Conservation (phyloP, 192 early-diverging fungal species). For the Chytriomyces sp. region DNA sequence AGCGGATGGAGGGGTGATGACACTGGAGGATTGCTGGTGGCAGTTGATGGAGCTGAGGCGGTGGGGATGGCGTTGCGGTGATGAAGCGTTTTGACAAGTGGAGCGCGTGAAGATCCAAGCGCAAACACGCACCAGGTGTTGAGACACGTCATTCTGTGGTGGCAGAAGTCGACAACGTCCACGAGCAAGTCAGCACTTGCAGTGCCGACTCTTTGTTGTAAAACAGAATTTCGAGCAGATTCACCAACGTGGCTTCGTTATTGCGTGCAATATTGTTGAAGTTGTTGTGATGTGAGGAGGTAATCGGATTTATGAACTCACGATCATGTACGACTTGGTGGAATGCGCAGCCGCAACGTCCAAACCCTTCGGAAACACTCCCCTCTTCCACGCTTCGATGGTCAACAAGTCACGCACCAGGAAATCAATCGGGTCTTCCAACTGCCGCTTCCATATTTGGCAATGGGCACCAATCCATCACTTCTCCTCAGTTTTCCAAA, state of each 20-base stretch:
- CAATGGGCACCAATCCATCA: no score
- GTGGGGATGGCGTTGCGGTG: no score
- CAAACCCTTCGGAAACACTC: conserved; percentile 47
- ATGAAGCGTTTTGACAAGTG: no score
- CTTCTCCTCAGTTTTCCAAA: no score
- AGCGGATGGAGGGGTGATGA: no score
- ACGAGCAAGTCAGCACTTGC: conserved; percentile 42
- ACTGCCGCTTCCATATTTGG: no score
- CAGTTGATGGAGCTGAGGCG: no score
- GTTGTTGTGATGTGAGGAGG: background rate
- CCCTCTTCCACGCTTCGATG: conserved; percentile 52
- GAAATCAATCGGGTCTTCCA: conserved; percentile 26
- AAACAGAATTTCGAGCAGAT: conserved; percentile 58
- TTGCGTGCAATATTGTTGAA: conserved; percentile 17
- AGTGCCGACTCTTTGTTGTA: conserved; percentile 39
- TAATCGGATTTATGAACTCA: conserved; percentile 17
- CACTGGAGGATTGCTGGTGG: no score
- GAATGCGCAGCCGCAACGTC: conserved; percentile 27
- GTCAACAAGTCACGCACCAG: conserved; percentile 52
- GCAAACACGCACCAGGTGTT: conserved; percentile 35
- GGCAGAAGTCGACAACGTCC: conserved; percentile 54
- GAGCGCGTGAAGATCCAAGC: no score
- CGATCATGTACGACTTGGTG: conserved; percentile 53
- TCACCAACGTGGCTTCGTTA: conserved; percentile 61
- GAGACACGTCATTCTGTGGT: conserved; percentile 44